These are phyloP conservation scores for Tripidium arundinaceum DNA, from an alignment of 202 grass and related monocot genomes.

Conservation along the genomic window DNA sequence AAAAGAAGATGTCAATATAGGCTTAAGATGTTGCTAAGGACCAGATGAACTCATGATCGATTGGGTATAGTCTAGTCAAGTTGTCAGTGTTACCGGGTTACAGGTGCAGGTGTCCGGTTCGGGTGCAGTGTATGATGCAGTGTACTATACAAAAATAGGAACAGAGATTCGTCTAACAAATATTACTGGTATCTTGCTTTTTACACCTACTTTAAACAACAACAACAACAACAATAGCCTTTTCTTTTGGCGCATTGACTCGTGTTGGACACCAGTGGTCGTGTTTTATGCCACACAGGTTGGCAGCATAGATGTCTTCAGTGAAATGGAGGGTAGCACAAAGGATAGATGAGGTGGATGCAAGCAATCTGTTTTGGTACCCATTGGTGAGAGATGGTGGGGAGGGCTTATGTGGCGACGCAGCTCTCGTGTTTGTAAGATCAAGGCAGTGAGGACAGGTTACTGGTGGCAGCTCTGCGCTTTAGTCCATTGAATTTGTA, in stretches of 20 bases:
- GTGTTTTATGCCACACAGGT: background rate
- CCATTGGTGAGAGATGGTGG: background rate
- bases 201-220: too few relatives aligned
- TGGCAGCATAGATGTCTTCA: background rate
- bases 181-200: too few relatives aligned
- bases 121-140: too few relatives aligned
- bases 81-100: too few relatives aligned
- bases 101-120: too few relatives aligned
- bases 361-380: background rate
- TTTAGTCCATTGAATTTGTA: background rate
- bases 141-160: too few relatives aligned
- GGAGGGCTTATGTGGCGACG: background rate
- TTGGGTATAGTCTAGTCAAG: too few relatives aligned
- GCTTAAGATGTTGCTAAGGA: too few relatives aligned
- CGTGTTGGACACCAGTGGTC: background rate
- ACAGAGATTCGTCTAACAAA: too few relatives aligned
- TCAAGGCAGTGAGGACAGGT: background rate
- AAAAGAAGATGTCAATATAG: too few relatives aligned
- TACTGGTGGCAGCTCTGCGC: background rate
- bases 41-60: too few relatives aligned
- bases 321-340: background rate
- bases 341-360: background rate
- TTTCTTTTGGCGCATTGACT: background rate
- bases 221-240: too few relatives aligned
- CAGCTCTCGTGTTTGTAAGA: background rate